Evolutionary conservation across 768 basidiomycete genomes (phyloP), one percentile per base, ranked within the genome.

Genomic region (Piloderma croceum): DNA sequence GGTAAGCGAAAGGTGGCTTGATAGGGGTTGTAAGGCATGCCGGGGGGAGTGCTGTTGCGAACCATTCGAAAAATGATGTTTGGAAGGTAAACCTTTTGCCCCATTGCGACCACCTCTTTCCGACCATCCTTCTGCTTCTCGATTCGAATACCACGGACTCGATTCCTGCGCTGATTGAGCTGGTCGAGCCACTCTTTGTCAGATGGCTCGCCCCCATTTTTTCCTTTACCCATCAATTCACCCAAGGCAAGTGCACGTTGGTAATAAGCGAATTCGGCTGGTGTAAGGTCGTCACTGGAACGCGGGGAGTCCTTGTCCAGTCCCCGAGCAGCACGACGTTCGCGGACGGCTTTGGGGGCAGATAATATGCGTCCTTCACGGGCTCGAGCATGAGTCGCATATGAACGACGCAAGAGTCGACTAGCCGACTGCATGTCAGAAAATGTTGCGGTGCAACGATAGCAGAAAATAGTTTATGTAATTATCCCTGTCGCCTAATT

Each of bases 1-100:
- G 90, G 85, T 29, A 94, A 73, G 41, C 90, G 87, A 69, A 97
- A 94, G 3, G 92, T 97, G 7, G 91, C 92, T 60, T 91, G 84
- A 68, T 84, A 91, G 1, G 92, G 91, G 46, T 97, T 93, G 70
- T 97, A 97, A 1, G 90, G 71, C 49, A 85, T 67, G 1, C 83
- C 87, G 3, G 65, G 61, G 0, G 74, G 79, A 0, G 90, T 91
- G 49, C 82, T 65, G 59, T 97, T 97, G 18, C 88, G 79, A 32
- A 93, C 79, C 42, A 97, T 71, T 42, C 76, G 74, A 62, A 94
- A 83, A 45, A 86, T 61, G 57, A 84, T 71, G 61, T 97, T 94
- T 29, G 92, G 92, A 25, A 97, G 81, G 66, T 91, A 96, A 18
- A 96, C 71, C 47, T 79, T 79, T 51, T 84, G 79, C 39, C 87